phyloP scores from a whole-genome alignment of 768 basidiomycete species.

The Epithele typhae region DNA sequence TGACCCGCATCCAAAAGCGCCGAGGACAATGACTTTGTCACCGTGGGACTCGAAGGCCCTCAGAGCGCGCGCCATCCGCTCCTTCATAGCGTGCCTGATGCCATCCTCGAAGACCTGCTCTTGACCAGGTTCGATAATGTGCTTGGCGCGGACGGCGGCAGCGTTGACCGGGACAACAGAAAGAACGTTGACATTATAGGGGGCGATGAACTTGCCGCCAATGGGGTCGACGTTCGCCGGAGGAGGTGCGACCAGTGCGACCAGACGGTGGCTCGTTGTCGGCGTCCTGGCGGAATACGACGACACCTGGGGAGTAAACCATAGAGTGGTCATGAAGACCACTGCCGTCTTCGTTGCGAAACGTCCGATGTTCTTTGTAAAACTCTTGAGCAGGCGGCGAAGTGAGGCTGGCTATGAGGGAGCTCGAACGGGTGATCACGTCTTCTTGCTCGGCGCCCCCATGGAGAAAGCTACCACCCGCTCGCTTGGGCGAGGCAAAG shows the following conservation, averaged over 20 bases:
- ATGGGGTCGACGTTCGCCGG: slow-evolving; percentile 9
- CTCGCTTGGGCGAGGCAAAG: slow-evolving; percentile 39
- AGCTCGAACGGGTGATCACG: slow-evolving; percentile 35
- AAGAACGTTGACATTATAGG: slow-evolving; percentile 35
- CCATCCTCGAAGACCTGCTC: slow-evolving; percentile 33
- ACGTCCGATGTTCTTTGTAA: slow-evolving; percentile 36
- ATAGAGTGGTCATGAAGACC: slow-evolving; percentile 45
- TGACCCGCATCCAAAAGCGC: slow-evolving; percentile 42
- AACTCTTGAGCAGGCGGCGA: slow-evolving; percentile 32
- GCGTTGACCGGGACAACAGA: slow-evolving; percentile 42
- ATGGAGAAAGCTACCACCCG: slow-evolving; percentile 40
- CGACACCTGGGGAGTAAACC: slow-evolving; percentile 41
- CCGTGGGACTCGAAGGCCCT: slow-evolving; percentile 40
- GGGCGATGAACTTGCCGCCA: slow-evolving; percentile 30
- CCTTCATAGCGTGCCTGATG: slow-evolving; percentile 39
- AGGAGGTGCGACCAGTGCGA: slow-evolving; percentile 5
- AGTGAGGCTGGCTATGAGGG: slow-evolving; percentile 35
- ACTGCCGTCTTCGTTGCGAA: slow-evolving; percentile 31
- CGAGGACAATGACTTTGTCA: slow-evolving; percentile 36
- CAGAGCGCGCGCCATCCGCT: slow-evolving; percentile 44
- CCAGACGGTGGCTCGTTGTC: slow-evolving; percentile 11
- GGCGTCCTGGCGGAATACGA: slow-evolving; percentile 37
- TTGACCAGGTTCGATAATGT: slow-evolving; percentile 30
- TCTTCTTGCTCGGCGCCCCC: slow-evolving; percentile 47
- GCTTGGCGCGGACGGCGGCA: slow-evolving; percentile 35